These are phyloP conservation scores for Thelonectria rubi DNA, from an alignment of 2,329 filamentous ascomycete species.

Conservation along the genomic window DNA sequence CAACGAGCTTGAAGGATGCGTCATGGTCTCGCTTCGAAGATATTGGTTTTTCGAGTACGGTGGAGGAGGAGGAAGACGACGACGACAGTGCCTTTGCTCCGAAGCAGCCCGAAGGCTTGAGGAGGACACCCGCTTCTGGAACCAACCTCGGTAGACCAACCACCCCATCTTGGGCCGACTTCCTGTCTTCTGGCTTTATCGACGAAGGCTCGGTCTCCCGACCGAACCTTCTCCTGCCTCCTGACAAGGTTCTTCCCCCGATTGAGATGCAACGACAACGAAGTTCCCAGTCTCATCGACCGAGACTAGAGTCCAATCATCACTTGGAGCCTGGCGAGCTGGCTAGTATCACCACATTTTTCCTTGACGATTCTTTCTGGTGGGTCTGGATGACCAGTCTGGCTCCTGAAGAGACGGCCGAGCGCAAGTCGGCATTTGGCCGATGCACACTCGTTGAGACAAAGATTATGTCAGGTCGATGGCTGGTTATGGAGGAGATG, in stretches of 20 bases:
- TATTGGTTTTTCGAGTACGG: constrained; percentile 82
- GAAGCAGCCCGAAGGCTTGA: constrained; percentile 60
- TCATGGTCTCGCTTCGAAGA: constrained; percentile 98
- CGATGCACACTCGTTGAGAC: constrained; percentile 94
- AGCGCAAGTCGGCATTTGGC: constrained; percentile 92
- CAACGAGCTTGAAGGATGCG: constrained; percentile 79
- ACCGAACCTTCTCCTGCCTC: constrained; percentile 80
- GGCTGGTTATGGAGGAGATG: constrained; percentile 96
- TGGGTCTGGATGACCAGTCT: constrained; percentile 99
- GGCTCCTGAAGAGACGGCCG: constrained; percentile 84
- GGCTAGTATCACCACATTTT: constrained; percentile 86
- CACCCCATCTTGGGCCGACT: constrained; percentile 98
- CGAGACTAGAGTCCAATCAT: constrained; percentile 72
- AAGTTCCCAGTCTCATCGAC: constrained; percentile 86
- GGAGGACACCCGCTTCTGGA: constrained; percentile 73
- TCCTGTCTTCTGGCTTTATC: constrained; percentile 90
- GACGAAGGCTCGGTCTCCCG: constrained; percentile 72
- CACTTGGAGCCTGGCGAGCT: constrained; percentile 90
- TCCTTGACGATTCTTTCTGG: constrained; percentile 97
- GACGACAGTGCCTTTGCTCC: constrained; percentile 59
- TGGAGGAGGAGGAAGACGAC: constrained; percentile 76
- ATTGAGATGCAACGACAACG: constrained; percentile 80
- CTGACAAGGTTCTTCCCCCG: constrained; percentile 89
- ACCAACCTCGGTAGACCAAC: constrained; percentile 81
- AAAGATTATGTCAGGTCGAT: constrained; percentile 79